Percentiles rank a stretch among this genome's conserved stretches.
phyloP scores from a whole-genome alignment of 345 rosid genomes.

The Bruguiera gymnorhiza region DNA sequence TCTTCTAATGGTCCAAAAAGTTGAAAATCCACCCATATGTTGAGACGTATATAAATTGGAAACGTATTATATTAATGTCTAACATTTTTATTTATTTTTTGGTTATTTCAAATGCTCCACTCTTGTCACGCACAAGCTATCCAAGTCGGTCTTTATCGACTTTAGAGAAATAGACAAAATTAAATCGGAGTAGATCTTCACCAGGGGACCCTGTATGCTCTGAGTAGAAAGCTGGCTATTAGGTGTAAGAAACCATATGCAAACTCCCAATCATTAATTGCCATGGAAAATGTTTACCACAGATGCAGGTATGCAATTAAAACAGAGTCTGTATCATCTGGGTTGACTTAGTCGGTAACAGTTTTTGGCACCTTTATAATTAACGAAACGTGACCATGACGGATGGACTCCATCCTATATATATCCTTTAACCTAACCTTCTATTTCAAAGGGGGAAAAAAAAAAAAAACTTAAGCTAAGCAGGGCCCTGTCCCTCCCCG shows the following conservation, averaged over 20 bases:
- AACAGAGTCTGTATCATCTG: no score
- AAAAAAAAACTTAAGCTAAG: no score
- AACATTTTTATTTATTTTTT: no score
- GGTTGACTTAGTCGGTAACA: no score
- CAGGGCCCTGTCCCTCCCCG: no score
- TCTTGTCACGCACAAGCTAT: slow-evolving; percentile 8
- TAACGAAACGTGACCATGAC: not conserved
- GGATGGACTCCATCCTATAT: no score
- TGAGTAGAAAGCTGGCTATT: not conserved
- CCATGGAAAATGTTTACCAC: no score
- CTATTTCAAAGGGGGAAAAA: no score
- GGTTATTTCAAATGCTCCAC: slow-evolving; percentile 19
- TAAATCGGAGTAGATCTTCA: slow-evolving; percentile 1
- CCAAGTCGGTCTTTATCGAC: not conserved
- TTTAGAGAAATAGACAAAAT: slow-evolving; percentile 3
- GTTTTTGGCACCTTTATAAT: no score
- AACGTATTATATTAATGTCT: slow-evolving; percentile 18
- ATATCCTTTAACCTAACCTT: no score
- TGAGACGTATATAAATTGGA: slow-evolving; percentile 10
- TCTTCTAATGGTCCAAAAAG: slow-evolving; percentile 28
- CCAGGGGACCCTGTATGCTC: not conserved
- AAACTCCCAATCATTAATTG: no score
- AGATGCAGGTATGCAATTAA: no score
- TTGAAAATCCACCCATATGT: slow-evolving; percentile 22
- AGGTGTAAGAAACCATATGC: not conserved